phyloP scores from a whole-genome alignment of 176 grass and related monocot genomes.

The Eleusine indica region DNA sequence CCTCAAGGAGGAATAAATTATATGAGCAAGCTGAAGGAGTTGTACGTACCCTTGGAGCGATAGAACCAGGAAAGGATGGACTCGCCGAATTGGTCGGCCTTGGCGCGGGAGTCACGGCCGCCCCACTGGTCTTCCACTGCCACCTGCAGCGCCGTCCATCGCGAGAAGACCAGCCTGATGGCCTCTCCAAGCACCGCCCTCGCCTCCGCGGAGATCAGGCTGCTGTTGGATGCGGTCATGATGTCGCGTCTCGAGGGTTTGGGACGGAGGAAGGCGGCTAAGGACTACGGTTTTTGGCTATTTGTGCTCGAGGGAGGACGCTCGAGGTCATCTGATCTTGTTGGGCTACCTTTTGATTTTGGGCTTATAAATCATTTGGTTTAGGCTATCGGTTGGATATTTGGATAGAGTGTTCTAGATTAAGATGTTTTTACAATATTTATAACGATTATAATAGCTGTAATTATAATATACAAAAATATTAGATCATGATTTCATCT shows the following conservation, averaged over 20 bases:
- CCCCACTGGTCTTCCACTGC: conserved; percentile 86
- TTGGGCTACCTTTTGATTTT: too few relatives aligned
- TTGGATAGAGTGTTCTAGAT: too few relatives aligned
- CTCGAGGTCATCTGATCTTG: too few relatives aligned
- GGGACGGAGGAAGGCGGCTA: too few relatives aligned
- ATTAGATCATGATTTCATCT: too few relatives aligned
- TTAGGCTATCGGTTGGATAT: too few relatives aligned
- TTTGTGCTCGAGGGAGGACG: too few relatives aligned
- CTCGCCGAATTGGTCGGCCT: conserved; percentile 61
- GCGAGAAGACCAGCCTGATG: conserved; percentile 58
- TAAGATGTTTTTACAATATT: too few relatives aligned
- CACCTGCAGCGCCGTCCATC: conserved; percentile 90
- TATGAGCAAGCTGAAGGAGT: not conserved
- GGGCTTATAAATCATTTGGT: too few relatives aligned
- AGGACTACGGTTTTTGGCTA: too few relatives aligned
- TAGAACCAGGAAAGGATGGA: conserved; percentile 70
- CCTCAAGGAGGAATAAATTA: not conserved
- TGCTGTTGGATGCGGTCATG: conserved; percentile 48
- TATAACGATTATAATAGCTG: too few relatives aligned
- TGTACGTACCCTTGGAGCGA: conserved; percentile 51
- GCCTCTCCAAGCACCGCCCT: conserved; percentile 52
- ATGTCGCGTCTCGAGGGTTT: not conserved
- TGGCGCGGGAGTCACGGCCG: conserved; percentile 63
- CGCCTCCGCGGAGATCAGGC: conserved; percentile 46
- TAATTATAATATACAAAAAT: too few relatives aligned